Evolutionary conservation across 345 rosid genomes (phyloP), one percentile per base, ranked within the genome.

Genomic region (Luvunga scandens): DNA sequence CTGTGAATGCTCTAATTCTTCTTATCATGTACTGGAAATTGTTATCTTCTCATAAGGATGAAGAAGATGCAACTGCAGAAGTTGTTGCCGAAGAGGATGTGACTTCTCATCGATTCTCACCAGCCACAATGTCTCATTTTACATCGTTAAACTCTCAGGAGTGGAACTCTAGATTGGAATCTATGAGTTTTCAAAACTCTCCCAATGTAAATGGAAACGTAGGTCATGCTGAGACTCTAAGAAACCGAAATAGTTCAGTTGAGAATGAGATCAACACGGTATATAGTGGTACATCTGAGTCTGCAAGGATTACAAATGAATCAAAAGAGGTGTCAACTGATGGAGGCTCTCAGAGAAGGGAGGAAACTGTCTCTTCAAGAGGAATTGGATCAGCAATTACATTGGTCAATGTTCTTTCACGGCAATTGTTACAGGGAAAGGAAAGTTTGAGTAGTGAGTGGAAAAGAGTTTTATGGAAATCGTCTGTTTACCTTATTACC

Each of bases 11-110:
- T 39, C 6, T 78, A 60, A 45, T 92, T 31, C 89, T 95, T 74
- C 80, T 95, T 5, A 38, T 83, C 68, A 85, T 92, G 97, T 91
- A 86, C 66, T 93, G 98, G 95, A 86, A 72, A 65, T 33, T 90
- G 60, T 80, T 93, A 72, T 91, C 91, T 14, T 61, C 84, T 78
- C 85, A 77, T 30, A 91, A 90, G 82, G 94, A 92, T 30, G 93
- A 87, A 76, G 91, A 85, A 73, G 88, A 80, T 81, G 85, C 59
- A 0, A 78, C 74, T 24, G 25, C 71, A 25, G 89, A 89, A 82
- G 78, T 78, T 66, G 87, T 79, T 28, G 88, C 82, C 39, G 90
- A 87, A 36, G 91, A 86, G 65, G 92, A 91, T 77, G 89, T 89
- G 25, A 63, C 9, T 39, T 86, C 90, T 62, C 95, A 91, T 85